A percentile compares a stretch with the other conserved stretches of the same genome.
phyloP scores from a whole-genome alignment of 2,329 filamentous ascomycete species.

The Beauveria bassiana region DNA sequence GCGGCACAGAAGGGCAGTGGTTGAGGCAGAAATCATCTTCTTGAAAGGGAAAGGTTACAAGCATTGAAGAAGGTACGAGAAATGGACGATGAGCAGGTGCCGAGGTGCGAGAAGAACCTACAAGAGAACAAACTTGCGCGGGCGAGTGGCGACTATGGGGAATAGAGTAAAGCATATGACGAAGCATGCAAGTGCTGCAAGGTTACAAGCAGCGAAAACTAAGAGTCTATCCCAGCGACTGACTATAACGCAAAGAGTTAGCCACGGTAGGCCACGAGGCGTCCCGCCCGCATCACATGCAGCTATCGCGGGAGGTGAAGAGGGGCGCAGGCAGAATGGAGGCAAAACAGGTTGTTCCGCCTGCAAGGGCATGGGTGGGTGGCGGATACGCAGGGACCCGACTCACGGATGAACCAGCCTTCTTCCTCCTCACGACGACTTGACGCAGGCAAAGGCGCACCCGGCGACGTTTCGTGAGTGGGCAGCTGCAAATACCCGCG shows the following conservation, averaged over 20 bases:
- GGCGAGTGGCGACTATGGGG: constrained; percentile 70
- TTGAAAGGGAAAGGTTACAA: not conserved
- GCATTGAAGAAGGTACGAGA: not conserved
- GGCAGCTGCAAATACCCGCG: constrained; percentile 87
- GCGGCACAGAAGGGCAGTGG: constrained; percentile 7
- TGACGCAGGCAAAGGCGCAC: constrained; percentile 78
- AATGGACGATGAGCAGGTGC: not conserved
- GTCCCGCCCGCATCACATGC: constrained; percentile 36
- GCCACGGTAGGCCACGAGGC: constrained; percentile 35
- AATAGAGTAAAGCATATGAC: constrained; percentile 87
- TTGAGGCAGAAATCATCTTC: not conserved
- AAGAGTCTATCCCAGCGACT: constrained; percentile 94
- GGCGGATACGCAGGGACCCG: not conserved
- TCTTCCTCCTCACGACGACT: constrained; percentile 88
- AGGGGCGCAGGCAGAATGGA: constrained; percentile 23
- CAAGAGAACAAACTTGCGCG: constrained; percentile 94
- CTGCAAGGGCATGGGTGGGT: constrained; percentile 21
- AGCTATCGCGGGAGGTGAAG: constrained; percentile 18
- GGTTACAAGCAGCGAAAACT: constrained; percentile 84
- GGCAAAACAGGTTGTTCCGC: constrained; percentile 38
- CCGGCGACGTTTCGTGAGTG: constrained; percentile 64
- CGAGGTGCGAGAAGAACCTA: constrained; percentile 49
- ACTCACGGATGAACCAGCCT: constrained; percentile 91
- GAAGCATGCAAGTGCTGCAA: constrained; percentile 86
- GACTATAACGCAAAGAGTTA: constrained; percentile 51